Conservation (phyloP, 306 rosid genomes). For the Fagus sylvatica region DNA sequence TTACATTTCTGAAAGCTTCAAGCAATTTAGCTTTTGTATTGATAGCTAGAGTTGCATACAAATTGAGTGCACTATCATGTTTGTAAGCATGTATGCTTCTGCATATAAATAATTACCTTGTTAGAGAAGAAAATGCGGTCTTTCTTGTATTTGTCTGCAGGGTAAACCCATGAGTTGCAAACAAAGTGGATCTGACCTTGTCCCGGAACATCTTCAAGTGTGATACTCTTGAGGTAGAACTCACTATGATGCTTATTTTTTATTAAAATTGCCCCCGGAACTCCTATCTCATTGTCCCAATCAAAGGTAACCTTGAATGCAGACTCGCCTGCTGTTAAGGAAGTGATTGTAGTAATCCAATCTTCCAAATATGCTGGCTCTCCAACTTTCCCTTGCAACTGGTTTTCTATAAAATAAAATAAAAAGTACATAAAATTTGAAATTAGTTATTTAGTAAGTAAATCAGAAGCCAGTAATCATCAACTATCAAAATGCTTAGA, state of each 20-base stretch:
- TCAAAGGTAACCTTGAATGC: constrained; percentile 51
- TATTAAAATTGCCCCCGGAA: constrained; percentile 59
- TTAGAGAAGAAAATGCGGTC: constrained; percentile 66
- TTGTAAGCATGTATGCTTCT: not conserved
- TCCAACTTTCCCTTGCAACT: constrained; percentile 56
- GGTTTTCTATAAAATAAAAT: constrained; percentile 34
- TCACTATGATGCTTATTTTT: constrained; percentile 48
- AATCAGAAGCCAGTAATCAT: too few relatives aligned
- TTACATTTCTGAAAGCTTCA: too few relatives aligned
- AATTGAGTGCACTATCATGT: not conserved
- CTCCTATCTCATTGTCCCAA: constrained; percentile 48
- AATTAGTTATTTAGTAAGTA: not conserved
- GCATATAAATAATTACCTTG: constrained; percentile 38
- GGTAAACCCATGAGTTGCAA: constrained; percentile 78
- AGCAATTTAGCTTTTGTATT: too few relatives aligned
- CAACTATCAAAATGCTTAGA: too few relatives aligned
- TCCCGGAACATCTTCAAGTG: constrained; percentile 53
- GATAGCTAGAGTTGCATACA: not conserved
- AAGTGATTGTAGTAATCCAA: constrained; percentile 37
- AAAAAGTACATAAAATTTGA: not conserved
- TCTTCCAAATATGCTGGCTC: constrained; percentile 56
- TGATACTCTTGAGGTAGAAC: constrained; percentile 60
- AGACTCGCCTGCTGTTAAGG: constrained; percentile 42
- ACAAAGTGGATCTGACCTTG: constrained; percentile 43
- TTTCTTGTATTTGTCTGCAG: constrained; percentile 23